Conservation (phyloP, 2,329 filamentous ascomycete species). For the Fusarium heterosporum region DNA sequence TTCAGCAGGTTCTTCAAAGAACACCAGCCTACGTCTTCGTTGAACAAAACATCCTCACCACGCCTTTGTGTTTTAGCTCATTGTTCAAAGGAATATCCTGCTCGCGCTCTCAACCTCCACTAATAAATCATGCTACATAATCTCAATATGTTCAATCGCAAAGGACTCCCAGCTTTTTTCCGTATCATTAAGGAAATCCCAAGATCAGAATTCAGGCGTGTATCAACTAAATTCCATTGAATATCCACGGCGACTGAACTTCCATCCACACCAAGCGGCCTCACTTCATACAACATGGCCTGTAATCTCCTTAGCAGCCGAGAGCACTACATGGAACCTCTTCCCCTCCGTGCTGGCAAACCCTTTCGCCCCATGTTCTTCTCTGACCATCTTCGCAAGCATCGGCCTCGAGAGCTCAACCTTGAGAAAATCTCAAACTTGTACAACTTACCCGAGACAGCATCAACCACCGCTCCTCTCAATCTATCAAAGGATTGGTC, state of each 20-base stretch:
- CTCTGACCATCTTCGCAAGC: slow-evolving; percentile 4
- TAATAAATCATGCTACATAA: slow-evolving; percentile 5
- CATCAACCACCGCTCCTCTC: neutral
- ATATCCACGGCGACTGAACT: too few species aligned
- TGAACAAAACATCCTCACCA: neutral
- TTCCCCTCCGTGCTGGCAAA: slow-evolving; percentile 8
- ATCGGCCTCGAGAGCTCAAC: slow-evolving; percentile 1
- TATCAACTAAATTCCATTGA: too few species aligned
- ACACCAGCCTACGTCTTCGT: neutral
- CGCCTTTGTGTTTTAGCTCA: slow-evolving; percentile 3
- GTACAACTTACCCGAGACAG: neutral
- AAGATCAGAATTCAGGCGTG: neutral
- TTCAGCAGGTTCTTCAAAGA: neutral
- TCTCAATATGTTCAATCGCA: too few species aligned
- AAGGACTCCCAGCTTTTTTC: neutral
- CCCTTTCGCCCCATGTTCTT: neutral
- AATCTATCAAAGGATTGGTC: neutral
- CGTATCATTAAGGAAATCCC: neutral
- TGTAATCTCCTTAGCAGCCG: neutral
- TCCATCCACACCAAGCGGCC: too few species aligned
- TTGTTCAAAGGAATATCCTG: slow-evolving; percentile 21
- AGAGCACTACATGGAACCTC: slow-evolving; percentile 11
- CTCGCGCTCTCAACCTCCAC: neutral
- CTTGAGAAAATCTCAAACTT: neutral
- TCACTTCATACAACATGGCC: neutral